Base-by-base conservation (phyloP, 257 asterid genomes). In the Rhazya stricta region DNA sequence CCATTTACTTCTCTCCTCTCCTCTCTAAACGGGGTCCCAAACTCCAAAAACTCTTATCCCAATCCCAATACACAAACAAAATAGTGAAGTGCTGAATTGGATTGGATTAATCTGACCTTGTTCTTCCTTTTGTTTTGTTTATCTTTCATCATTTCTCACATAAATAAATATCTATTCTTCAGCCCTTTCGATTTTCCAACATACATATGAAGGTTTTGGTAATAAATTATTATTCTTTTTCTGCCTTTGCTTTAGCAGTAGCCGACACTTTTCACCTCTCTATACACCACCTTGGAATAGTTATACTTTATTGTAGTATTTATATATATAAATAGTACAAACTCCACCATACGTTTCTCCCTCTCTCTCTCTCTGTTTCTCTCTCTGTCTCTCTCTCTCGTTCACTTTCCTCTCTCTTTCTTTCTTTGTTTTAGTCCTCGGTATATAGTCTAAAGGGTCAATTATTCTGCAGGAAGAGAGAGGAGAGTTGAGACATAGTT, bases 261-360 rank as follows among this genome's bases (percentile, higher is more conserved):
- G 75, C 81, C 84, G 85, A 79, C 84, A 72, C 82, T 85, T 85
- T 83, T 81, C 85, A 83, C 82, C 81, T 80, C 81, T 84, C 84
- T n/a, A 69, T 61, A 21, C 75, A 39, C 69, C 69, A 37, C 76
- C 29, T 41, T 54, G 18, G 32, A 66, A 41, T 65, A 65, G n/a
- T 65, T 36, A 58, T 65, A n/a, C 48, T 37, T 65, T 27, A 4
- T 51, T 50, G n/a, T 29, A 41, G 21, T 41, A 10, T 1, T 23
- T 71, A n/a, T 82, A 63, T 30, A 76, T 50, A 63, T n/a, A 27
- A 58, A 29, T 66, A 61, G 53, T 66, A 18, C 56, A 51, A 37
- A 36, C 77, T 50, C 82, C 79, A 43, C 78, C 79, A 73, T 79
- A n/a, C n/a, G n/a, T n/a, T n/a, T n/a, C 69, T 75, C 53, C 50